phyloP scores from a whole-genome alignment of 768 basidiomycete genomes.

The Hortiboletus campestris region DNA sequence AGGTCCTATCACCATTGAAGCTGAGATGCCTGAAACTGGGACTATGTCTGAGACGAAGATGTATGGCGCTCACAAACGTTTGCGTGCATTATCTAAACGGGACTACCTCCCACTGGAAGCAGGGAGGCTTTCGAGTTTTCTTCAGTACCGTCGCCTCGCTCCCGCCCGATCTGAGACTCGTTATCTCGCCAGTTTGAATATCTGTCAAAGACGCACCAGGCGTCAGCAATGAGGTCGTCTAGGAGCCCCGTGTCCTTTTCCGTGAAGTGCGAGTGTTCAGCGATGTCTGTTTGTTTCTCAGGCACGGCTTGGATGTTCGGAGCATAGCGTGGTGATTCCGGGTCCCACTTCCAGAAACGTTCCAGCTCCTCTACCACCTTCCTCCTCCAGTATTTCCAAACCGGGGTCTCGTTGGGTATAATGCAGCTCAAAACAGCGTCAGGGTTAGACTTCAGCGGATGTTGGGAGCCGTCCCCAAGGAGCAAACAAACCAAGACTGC shows the following conservation, averaged over 20 bases:
- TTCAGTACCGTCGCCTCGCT: not conserved
- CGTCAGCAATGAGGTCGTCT: slow-evolving; percentile 17
- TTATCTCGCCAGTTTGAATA: slow-evolving; percentile 11
- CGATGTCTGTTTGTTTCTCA: slow-evolving; percentile 4
- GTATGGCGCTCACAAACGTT: too few species aligned
- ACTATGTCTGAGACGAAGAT: not conserved
- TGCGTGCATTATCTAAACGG: slow-evolving; percentile 3
- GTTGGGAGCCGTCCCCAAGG: slow-evolving; percentile 10
- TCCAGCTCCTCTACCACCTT: slow-evolving; percentile 21
- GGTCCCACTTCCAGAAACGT: slow-evolving; percentile 5
- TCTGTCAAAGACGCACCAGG: slow-evolving; percentile 22
- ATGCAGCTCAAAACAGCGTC: slow-evolving; percentile 11
- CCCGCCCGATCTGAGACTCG: not conserved
- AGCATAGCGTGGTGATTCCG: not conserved
- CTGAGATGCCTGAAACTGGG: not conserved
- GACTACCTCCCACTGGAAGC: not conserved
- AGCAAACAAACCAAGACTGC: slow-evolving; percentile 26
- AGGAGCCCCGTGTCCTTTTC: slow-evolving; percentile 9
- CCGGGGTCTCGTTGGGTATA: slow-evolving; percentile 29
- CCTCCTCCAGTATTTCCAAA: slow-evolving; percentile 28
- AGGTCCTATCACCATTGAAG: not conserved
- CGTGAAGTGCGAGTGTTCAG: slow-evolving; percentile 8
- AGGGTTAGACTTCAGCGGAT: not conserved
- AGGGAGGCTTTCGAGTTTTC: not conserved
- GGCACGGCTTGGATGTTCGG: slow-evolving; percentile 14